phyloP scores from a whole-genome alignment of 192 early-diverging fungal species.

The Backusella westeae region DNA sequence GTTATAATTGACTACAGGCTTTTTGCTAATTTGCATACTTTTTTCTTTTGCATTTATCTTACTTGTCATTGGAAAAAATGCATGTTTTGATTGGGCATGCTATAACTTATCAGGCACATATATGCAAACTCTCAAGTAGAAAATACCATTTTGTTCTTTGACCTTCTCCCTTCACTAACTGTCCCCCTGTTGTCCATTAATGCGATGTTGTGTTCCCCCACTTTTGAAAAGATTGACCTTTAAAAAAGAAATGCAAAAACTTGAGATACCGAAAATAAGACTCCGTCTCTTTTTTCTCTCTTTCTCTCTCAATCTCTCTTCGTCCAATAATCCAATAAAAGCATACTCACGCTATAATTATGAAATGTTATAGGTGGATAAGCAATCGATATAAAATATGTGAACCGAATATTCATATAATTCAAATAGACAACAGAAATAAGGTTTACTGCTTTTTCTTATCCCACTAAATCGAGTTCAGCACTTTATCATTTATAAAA shows the following conservation, averaged over 20 bases:
- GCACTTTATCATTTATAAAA: background rate
- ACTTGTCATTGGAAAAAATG: background rate
- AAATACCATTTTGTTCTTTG: background rate
- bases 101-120: background rate
- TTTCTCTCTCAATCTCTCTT: background rate
- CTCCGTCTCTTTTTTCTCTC: background rate
- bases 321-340: background rate
- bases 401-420: background rate
- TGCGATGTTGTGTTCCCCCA: constrained; percentile 8
- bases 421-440: background rate
- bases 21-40: background rate
- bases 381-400: background rate
- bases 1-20: background rate
- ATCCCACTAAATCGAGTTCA: background rate
- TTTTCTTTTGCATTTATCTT: background rate
- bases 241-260: constrained; percentile 6
- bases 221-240: background rate
- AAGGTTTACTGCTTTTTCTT: background rate
- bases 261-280: constrained; percentile 7
- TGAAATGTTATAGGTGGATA: background rate
- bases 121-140: background rate
- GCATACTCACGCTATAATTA: background rate
- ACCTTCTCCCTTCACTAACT: background rate
- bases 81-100: background rate
- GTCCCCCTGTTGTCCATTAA: background rate